Evolutionary conservation across 2,329 filamentous ascomycete species (phyloP).

Genomic region (Lecanicillium sp.): DNA sequence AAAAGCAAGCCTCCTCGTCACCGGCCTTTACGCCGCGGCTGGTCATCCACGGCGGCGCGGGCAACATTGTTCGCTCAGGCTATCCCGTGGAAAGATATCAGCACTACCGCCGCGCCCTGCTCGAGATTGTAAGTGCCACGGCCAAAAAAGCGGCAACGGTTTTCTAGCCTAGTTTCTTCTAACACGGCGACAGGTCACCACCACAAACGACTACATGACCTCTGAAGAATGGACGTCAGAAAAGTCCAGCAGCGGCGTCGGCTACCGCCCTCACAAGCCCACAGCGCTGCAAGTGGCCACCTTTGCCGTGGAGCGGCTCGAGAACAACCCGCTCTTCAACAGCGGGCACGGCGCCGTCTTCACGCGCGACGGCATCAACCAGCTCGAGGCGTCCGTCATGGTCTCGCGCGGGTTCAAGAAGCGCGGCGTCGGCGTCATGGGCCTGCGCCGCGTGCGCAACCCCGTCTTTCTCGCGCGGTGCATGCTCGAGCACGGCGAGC

Average conservation of each 20-base stretch:
- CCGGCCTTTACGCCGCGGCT: slow-evolving; percentile 42
- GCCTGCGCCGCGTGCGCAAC: slow-evolving; percentile 67
- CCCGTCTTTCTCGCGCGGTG: slow-evolving; percentile 67
- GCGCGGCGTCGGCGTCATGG: slow-evolving; percentile 69
- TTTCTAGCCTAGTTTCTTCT: too few species aligned
- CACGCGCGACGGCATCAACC: slow-evolving; percentile 72
- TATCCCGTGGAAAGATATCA: slow-evolving; percentile 51
- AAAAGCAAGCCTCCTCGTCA: slow-evolving; percentile 10
- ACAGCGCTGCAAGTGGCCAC: slow-evolving; percentile 67
- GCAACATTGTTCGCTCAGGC: slow-evolving; percentile 55
- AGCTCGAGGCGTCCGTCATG: slow-evolving; percentile 85
- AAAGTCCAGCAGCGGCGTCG: slow-evolving; percentile 1
- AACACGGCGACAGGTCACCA: slow-evolving; percentile 38
- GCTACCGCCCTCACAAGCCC: slow-evolving; percentile 21
- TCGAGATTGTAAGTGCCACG: slow-evolving; percentile 58
- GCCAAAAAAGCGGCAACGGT: too few species aligned
- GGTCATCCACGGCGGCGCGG: slow-evolving; percentile 64
- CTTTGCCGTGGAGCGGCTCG: slow-evolving; percentile 66
- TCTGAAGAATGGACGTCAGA: slow-evolving; percentile 16
- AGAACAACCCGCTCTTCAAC: slow-evolving; percentile 80
- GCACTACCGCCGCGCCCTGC: slow-evolving; percentile 52
- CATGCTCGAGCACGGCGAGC: slow-evolving; percentile 61
- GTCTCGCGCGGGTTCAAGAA: slow-evolving; percentile 66
- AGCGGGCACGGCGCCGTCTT: slow-evolving; percentile 79
- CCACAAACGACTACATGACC: slow-evolving; percentile 39